A percentile compares a stretch with the other conserved stretches of the same genome.
Conservation (phyloP, 225 moss, liverwort and hornwort species). For the Sphagnum contortum region DNA sequence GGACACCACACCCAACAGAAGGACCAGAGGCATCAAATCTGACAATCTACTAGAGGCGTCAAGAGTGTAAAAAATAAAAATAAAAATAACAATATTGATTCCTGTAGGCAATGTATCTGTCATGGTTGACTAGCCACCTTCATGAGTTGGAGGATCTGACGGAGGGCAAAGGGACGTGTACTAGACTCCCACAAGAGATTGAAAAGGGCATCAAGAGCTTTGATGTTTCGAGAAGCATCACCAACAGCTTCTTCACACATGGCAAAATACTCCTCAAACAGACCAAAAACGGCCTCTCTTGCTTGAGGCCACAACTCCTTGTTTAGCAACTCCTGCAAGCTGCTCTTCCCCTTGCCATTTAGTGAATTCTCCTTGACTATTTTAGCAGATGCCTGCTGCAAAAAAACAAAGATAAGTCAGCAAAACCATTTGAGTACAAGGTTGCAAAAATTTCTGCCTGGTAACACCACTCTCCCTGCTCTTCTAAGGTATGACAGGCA, state of each 20-base stretch:
- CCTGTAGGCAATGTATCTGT: no score
- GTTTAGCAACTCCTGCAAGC: slow-evolving; percentile 14
- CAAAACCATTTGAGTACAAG: not conserved
- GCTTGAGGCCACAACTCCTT: slow-evolving; percentile 49
- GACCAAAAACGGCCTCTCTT: slow-evolving; percentile 48
- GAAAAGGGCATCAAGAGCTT: slow-evolving; percentile 57
- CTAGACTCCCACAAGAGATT: slow-evolving; percentile 55
- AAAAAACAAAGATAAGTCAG: slow-evolving; percentile 17
- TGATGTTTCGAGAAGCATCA: slow-evolving; percentile 58
- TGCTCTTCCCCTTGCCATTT: slow-evolving; percentile 15
- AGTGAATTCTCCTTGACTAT: slow-evolving; percentile 14
- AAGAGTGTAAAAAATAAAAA: no score
- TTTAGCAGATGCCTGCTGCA: slow-evolving; percentile 33
- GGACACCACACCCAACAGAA: no score
- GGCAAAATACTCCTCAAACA: slow-evolving; percentile 55
- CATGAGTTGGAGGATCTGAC: slow-evolving; percentile 63
- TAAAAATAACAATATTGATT: no score
- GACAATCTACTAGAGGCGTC: no score
- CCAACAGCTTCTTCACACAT: slow-evolving; percentile 55
- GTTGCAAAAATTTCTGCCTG: no score
- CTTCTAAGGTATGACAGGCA: no score
- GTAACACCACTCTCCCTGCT: no score
- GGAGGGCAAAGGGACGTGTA: slow-evolving; percentile 53
- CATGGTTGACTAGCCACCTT: slow-evolving; percentile 25
- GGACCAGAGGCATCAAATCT: no score